Evolutionary conservation across 371 early-diverging fungal genomes (phyloP), one percentile per base, ranked within the genome.

Genomic region (Lichtheimia hyalospora): DNA sequence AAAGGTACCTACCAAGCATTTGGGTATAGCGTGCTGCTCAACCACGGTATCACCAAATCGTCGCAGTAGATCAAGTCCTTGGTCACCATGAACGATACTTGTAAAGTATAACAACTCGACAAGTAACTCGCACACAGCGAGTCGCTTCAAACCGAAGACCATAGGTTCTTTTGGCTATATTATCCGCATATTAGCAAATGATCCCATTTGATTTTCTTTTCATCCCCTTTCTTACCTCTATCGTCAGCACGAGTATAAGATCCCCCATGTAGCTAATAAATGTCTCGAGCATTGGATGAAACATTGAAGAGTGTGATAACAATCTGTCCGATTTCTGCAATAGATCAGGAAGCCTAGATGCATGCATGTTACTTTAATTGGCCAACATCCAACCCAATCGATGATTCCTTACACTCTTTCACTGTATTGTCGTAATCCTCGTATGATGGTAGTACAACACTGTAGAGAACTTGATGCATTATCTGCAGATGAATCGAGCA

Each of bases 81-180:
- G 18, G 15, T 50, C 52, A 27, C 46, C 27, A 13, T 18, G 48
- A 7, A 41, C 48, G 8, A 49, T 34, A 27, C 58, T 61, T 13
- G 58, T 34, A 48, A 61, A 61, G 44, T 61, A 57, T 5, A 61
- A 25, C 16, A 61, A 54, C 34, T 61, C 61, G 46, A 60, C 44
- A 18, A 66, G 39, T 27, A 61, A 42, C 46, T 66, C 61, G 8
- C 51, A 60, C 5, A 62, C 40, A 8, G 52, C 25, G 6, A 61
- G 41, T 15, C 67, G 62, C 34, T 61, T 58, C 43, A 58, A 41
- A 5, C 67, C 62, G 20, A 61, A 25, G 5, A 34, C 44, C 49
- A 23, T 25, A 10, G 34, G 34, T 2, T 34, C 34, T 8, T 34
- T 34, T 34, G 34, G 34, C 10, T 34, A 34, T 1, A 34, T 34